Evolutionary conservation across 331 rosid species (phyloP), one percentile per base, ranked within the genome.

Genomic region (Malus hybrid): DNA sequence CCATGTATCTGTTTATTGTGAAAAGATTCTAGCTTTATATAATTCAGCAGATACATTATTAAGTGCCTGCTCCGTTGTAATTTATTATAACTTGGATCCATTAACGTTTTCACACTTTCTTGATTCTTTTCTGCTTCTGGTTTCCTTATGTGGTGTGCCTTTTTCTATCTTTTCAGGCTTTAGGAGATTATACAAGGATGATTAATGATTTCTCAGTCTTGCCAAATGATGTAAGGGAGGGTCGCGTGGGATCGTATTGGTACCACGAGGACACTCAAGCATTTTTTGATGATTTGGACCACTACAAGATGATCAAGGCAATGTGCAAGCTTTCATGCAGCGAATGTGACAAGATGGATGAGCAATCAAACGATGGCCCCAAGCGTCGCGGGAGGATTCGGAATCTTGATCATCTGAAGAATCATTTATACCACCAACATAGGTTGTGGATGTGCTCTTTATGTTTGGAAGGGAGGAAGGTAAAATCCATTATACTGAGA

Each of bases 401-500:
- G 86, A 89, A 85, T 69, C 85, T 95, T 79, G 88, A 81, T 33
- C 99, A 95, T 91, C 85, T 95, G 63, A 95, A 92, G 89, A 96
- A 92, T 64, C 99, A 95, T 82, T 83, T 95, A 64, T 92, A 81
- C 73, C 99, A 89, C 74, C 88, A 83, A 72, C 99, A 95, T 78
- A 86, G 82, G 85, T 77, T 87, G 87, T 76, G 60, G 56, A 95
- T 95, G 97, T 95, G 99, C 83, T 79, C 87, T 74, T 83, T 95
- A 55, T 95, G 99, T 80, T 78, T 95, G 87, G 99, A 90, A 82
- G 97, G 96, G 73, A 92, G 99, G 80, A 95, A 95, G 99, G 99
- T 92, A 71, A 59, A 39, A 31, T 70, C n/a, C 31, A 19, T 72
- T 66, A 44, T 12, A 28, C 34, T 65, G 54, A 36, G 60, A 50